phyloP scores from a whole-genome alignment of 371 early-diverging fungal species.

The Syncephalastrum monosporum region DNA sequence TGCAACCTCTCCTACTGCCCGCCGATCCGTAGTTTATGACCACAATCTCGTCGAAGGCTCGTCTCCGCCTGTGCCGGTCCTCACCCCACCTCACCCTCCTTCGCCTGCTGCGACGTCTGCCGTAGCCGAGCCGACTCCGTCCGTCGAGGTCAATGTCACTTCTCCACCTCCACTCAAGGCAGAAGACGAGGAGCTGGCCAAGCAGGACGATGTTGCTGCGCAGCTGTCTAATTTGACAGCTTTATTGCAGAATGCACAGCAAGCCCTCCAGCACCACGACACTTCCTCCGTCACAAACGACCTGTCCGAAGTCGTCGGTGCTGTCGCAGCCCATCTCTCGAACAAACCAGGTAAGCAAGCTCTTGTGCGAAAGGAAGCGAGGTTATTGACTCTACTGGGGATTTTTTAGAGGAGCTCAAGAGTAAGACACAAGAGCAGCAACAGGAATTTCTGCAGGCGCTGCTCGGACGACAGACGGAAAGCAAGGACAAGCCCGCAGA shows the following conservation, averaged over 20 bases:
- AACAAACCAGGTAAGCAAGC: constrained; percentile 29
- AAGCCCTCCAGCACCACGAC: constrained; percentile 8
- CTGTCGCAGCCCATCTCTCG: constrained; percentile 39
- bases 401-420: constrained; percentile 2
- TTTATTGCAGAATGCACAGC: constrained; percentile 15
- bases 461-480: not conserved
- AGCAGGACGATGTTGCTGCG: constrained; percentile 5
- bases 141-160: constrained; percentile 5
- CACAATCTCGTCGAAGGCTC: not conserved
- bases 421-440: constrained; percentile 7
- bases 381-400: not conserved
- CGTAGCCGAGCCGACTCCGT: not conserved
- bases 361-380: not conserved
- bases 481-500: constrained; percentile 16
- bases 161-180: not conserved
- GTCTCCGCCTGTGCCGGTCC: not conserved
- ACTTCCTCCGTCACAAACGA: constrained; percentile 30
- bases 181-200: constrained; percentile 5
- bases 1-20: constrained; percentile 3
- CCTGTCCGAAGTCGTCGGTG: constrained; percentile 32
- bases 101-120: constrained; percentile 1
- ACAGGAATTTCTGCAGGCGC: constrained; percentile 7
- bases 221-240: constrained; percentile 15
- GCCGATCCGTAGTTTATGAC: constrained; percentile 2
- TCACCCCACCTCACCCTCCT: not conserved